Percentiles rank a stretch among this genome's conserved stretches.
Conservation (phyloP, 2,329 filamentous ascomycete genomes). For the Ophiostoma novo-ulmi region DNA sequence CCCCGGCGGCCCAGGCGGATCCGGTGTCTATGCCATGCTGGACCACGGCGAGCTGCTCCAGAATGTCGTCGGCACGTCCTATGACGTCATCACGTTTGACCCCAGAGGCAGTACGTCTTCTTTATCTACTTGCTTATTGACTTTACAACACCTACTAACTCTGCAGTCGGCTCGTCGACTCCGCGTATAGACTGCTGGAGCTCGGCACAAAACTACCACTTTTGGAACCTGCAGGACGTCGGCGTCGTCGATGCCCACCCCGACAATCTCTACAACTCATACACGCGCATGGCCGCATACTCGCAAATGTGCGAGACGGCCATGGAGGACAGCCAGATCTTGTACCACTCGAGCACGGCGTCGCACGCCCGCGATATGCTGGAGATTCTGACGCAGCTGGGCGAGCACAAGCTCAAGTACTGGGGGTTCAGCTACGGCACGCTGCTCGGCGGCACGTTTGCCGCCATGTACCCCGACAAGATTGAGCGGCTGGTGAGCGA, state of each 20-base stretch:
- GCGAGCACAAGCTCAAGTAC: slow-evolving; percentile 43
- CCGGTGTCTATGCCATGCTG: slow-evolving; percentile 33
- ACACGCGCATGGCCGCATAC: slow-evolving; percentile 40
- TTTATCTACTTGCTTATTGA: too few relatives aligned
- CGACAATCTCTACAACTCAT: slow-evolving; percentile 43
- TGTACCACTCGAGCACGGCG: slow-evolving; percentile 41
- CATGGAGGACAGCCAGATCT: slow-evolving; percentile 36
- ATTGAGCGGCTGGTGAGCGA: slow-evolving; percentile 49
- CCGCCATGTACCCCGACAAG: slow-evolving; percentile 47
- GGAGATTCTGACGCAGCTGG: slow-evolving; percentile 41
- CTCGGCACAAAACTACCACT: slow-evolving; percentile 37
- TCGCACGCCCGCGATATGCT: slow-evolving; percentile 46
- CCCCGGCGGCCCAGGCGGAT: slow-evolving; percentile 47
- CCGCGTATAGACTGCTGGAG: slow-evolving; percentile 50
- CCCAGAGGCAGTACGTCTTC: slow-evolving; percentile 42
- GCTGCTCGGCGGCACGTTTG: slow-evolving; percentile 48
- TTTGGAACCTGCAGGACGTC: slow-evolving; percentile 43
- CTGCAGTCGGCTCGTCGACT: slow-evolving; percentile 43
- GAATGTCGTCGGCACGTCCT: neutral
- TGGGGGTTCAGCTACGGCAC: slow-evolving; percentile 55
- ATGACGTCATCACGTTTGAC: slow-evolving; percentile 48
- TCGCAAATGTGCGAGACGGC: slow-evolving; percentile 41
- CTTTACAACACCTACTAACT: neutral
- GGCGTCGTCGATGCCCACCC: slow-evolving; percentile 45
- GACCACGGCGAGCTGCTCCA: slow-evolving; percentile 7